These are phyloP conservation scores for Dendrobium officinale DNA, from an alignment of 106 monocot genomes.

Conservation along the genomic window DNA sequence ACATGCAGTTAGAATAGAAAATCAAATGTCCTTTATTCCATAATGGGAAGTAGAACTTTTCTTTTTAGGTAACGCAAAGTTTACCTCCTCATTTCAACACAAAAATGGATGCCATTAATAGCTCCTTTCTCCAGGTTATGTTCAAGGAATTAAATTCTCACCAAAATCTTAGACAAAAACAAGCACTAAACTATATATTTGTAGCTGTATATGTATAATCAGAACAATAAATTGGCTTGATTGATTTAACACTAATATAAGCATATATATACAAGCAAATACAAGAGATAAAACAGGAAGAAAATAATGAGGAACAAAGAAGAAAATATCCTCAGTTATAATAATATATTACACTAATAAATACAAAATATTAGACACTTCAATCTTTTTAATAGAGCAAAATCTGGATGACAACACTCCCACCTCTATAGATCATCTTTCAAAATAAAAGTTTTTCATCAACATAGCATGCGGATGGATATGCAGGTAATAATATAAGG, in stretches of 20 bases:
- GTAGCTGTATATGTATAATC: not conserved
- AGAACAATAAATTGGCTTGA: not conserved
- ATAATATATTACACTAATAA: not conserved
- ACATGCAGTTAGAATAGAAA: not conserved
- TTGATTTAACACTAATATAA: not conserved
- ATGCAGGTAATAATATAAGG: too few relatives aligned
- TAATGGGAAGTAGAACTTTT: not conserved
- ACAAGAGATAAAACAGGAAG: not conserved
- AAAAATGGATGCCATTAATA: not conserved
- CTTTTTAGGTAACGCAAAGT: not conserved
- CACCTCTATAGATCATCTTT: too few relatives aligned
- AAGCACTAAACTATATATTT: not conserved
- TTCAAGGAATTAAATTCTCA: not conserved
- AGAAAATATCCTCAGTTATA: not conserved
- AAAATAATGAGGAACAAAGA: not conserved
- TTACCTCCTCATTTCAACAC: not conserved
- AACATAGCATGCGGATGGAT: too few relatives aligned
- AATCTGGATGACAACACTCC: not conserved
- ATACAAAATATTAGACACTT: not conserved
- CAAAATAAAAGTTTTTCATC: too few relatives aligned
- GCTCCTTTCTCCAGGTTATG: not conserved
- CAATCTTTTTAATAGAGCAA: not conserved
- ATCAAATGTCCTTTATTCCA: not conserved
- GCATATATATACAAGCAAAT: not conserved
- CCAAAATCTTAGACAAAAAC: not conserved